phyloP scores from a whole-genome alignment of 129 eudicot genomes.

The Logfia minima region DNA sequence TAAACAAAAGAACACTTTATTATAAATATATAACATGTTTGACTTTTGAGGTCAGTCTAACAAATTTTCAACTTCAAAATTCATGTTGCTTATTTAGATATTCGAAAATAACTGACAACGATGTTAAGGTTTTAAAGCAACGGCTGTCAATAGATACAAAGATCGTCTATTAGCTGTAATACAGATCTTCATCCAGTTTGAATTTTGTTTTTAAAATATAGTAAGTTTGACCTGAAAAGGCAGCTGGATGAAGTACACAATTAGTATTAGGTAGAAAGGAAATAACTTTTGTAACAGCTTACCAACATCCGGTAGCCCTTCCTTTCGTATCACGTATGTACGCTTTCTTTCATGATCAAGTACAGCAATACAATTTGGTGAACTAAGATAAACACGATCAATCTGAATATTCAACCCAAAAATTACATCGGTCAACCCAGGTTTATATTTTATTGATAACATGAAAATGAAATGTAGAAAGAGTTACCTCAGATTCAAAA shows the following conservation, averaged over 20 bases:
- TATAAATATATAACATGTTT: background rate
- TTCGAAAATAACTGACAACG: background rate
- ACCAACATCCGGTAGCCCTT: constrained; percentile 92
- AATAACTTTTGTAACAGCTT: constrained; percentile 24
- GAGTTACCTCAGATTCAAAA: constrained; percentile 82
- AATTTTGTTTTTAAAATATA: background rate
- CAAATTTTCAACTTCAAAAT: background rate
- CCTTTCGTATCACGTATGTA: constrained; percentile 71
- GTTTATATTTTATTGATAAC: no score
- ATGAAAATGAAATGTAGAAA: constrained; percentile 7
- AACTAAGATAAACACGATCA: constrained; percentile 80
- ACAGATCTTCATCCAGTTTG: background rate
- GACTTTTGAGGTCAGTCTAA: constrained; percentile 19
- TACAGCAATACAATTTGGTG: constrained; percentile 76
- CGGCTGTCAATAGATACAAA: background rate
- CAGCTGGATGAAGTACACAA: background rate
- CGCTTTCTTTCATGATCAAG: constrained; percentile 92
- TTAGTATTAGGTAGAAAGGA: background rate
- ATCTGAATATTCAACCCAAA: constrained; percentile 46
- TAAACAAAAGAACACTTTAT: no score
- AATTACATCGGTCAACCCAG: background rate
- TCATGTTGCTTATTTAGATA: background rate
- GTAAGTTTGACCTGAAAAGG: constrained; percentile 10
- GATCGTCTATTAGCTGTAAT: background rate
- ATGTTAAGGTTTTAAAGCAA: background rate